A percentile compares a stretch with the other conserved stretches of the same genome.
These are phyloP conservation scores for Trichophaea hybrida DNA, from an alignment of 2,329 filamentous ascomycete species.

Conservation along the genomic window DNA sequence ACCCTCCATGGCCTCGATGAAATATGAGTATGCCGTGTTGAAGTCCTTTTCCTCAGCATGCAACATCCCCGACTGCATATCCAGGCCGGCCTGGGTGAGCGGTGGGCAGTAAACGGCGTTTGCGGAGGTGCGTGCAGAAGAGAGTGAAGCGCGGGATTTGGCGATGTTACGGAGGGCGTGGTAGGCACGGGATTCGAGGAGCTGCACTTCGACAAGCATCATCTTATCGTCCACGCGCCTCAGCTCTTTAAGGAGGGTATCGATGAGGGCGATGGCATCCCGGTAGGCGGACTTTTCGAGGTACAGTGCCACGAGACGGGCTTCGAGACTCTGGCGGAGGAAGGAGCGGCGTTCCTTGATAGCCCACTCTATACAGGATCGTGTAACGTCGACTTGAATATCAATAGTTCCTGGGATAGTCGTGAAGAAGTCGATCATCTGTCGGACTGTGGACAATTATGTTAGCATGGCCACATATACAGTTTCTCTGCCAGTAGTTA, in stretches of 20 bases:
- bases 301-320: conserved; percentile 79
- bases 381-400: conserved; percentile 85
- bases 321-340: conserved; percentile 95
- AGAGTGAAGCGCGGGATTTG: conserved; percentile 88
- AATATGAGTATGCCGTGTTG: conserved; percentile 97
- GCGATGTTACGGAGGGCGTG: conserved; percentile 92
- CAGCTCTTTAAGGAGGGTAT: conserved; percentile 85
- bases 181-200: conserved; percentile 92
- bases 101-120: conserved; percentile 96
- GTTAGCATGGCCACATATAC: conserved; percentile 8
- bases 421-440: conserved; percentile 89
- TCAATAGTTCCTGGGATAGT: conserved; percentile 90
- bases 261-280: conserved; percentile 91
- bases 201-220: conserved; percentile 91
- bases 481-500: neutral
- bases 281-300: conserved; percentile 98
- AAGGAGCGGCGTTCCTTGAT: conserved; percentile 88
- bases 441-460: conserved; percentile 51
- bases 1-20: conserved; percentile 95
- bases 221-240: conserved; percentile 98
- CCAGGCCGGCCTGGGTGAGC: conserved; percentile 82
- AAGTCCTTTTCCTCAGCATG: conserved; percentile 98
- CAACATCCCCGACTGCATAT: conserved; percentile 98
- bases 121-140: conserved; percentile 83
- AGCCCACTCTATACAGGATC: conserved; percentile 99